Evolutionary conservation across 345 rosid species (phyloP).

Genomic region (Eucalyptus dawsonii): DNA sequence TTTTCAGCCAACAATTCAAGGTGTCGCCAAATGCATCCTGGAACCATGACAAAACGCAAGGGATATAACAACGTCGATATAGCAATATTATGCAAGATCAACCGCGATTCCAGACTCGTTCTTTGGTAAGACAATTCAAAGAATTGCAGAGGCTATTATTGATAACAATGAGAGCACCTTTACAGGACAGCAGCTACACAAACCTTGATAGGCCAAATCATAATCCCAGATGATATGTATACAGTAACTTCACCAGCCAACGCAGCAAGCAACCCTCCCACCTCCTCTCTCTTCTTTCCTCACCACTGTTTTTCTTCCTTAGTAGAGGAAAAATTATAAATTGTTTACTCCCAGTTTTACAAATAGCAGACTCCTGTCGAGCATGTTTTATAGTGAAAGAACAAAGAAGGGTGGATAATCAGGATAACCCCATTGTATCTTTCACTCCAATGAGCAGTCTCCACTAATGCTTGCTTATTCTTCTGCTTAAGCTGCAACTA

Average conservation of each 20-base stretch:
- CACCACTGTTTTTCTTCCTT: neutral
- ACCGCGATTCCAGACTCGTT: neutral
- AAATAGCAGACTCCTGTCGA: neutral
- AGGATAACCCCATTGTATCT: neutral
- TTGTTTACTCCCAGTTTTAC: neutral
- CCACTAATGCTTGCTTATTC: neutral
- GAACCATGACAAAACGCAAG: neutral
- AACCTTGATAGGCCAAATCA: neutral
- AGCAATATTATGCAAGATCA: neutral
- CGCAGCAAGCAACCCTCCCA: neutral
- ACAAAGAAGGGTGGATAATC: neutral
- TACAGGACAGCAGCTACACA: neutral
- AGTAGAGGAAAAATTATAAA: neutral
- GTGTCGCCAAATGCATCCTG: neutral
- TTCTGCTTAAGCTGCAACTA: slow-evolving; percentile 44
- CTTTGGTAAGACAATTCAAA: neutral
- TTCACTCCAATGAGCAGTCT: neutral
- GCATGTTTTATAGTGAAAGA: neutral
- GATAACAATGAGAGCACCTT: neutral
- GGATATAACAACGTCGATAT: neutral
- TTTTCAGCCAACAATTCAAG: neutral
- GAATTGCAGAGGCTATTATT: neutral
- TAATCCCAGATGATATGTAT: neutral
- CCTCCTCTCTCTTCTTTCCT: neutral
- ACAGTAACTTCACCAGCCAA: neutral